phyloP scores from a whole-genome alignment of 1,284 basidiomycete species.

The Amylostereum chailletii region DNA sequence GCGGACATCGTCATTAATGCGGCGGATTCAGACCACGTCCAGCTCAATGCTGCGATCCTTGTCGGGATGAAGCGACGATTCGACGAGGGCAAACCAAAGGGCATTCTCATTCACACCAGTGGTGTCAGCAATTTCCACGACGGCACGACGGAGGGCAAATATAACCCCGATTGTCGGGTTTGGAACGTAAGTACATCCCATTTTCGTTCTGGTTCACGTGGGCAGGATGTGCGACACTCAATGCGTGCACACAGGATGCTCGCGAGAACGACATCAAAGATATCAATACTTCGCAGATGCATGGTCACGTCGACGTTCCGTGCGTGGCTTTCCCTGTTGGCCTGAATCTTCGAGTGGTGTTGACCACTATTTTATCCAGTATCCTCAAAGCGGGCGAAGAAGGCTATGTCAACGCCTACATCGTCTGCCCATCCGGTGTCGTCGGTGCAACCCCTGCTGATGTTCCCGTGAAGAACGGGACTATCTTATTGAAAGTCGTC shows the following conservation, averaged over 20 bases:
- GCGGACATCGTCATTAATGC: constrained; percentile 5
- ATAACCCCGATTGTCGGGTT: background rate
- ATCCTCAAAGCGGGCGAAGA: constrained; percentile 13
- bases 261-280: constrained; percentile 4
- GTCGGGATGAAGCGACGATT: constrained; percentile 2
- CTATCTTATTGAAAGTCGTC: constrained; percentile 1
- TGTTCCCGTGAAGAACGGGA: constrained; percentile 9
- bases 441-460: constrained; percentile 10
- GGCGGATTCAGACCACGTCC: constrained; percentile 2
- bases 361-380: no score
- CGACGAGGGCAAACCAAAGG: background rate
- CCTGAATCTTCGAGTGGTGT: no score
- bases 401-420: constrained; percentile 10
- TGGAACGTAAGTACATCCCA: constrained; percentile 5
- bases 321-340: no score
- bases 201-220: no score
- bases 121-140: constrained; percentile 5
- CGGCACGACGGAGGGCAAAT: no score
- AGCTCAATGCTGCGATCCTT: constrained; percentile 4
- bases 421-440: constrained; percentile 7
- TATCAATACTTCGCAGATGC: constrained; percentile 1
- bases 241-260: constrained; percentile 1
- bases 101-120: constrained; percentile 5
- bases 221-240: no score
- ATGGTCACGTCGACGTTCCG: constrained; percentile 6